phyloP scores from a whole-genome alignment of 2,329 filamentous ascomycete species.

The Hypoxylon sp. region DNA sequence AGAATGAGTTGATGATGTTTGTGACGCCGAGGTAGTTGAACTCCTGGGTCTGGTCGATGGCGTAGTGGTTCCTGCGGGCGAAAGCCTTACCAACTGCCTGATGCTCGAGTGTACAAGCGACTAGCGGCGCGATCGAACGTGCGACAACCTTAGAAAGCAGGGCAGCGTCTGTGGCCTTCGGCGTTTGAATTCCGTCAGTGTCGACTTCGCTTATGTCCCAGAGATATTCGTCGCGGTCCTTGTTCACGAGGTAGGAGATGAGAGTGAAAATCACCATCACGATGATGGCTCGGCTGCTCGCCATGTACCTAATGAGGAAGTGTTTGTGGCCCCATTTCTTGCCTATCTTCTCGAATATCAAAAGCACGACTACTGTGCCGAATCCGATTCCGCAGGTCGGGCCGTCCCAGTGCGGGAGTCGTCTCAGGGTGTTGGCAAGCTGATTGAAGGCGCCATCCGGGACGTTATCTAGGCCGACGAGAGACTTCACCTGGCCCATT shows the following conservation, averaged over 20 bases:
- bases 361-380: conserved; percentile 62
- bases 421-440: conserved; percentile 65
- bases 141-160: conserved; percentile 62
- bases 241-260: conserved; percentile 70
- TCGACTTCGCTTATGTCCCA: conserved; percentile 66
- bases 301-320: conserved; percentile 64
- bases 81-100: conserved; percentile 71
- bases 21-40: conserved; percentile 68
- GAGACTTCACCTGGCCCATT: conserved; percentile 68
- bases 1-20: conserved; percentile 71
- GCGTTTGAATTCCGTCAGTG: conserved; percentile 61
- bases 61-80: conserved; percentile 67
- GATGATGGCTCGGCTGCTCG: conserved; percentile 67
- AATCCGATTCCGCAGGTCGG: conserved; percentile 68
- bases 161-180: conserved; percentile 54
- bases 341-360: conserved; percentile 64
- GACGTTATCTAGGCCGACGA: conserved; percentile 64
- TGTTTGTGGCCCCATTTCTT: conserved; percentile 66
- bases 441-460: conserved; percentile 61
- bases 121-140: conserved; percentile 66
- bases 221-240: conserved; percentile 56
- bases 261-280: conserved; percentile 68
- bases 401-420: conserved; percentile 64
- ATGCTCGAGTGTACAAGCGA: conserved; percentile 69
- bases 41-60: conserved; percentile 70